These are phyloP conservation scores for Sclerotinia nivalis DNA, from an alignment of 2,329 filamentous ascomycete species.

Conservation along the genomic window DNA sequence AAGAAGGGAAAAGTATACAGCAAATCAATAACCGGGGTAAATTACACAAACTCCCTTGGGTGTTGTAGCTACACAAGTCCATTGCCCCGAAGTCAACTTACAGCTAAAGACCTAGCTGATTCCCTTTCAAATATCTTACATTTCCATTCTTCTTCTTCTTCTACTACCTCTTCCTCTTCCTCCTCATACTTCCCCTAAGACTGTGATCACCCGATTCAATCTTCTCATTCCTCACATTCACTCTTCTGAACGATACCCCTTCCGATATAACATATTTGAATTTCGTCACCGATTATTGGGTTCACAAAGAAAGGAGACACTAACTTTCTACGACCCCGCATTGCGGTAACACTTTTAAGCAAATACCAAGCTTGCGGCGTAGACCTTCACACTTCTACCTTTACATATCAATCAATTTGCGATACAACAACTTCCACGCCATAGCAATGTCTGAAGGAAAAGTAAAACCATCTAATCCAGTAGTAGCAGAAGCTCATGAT, in stretches of 20 bases:
- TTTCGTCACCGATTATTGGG: constrained; percentile 1
- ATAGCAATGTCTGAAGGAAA: constrained; percentile 49
- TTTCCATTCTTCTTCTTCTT: background rate
- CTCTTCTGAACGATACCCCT: background rate
- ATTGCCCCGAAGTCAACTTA: constrained; percentile 6
- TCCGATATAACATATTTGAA: background rate
- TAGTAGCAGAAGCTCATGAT: constrained; percentile 73
- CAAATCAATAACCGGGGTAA: constrained; percentile 8
- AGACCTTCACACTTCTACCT: background rate
- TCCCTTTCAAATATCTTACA: background rate
- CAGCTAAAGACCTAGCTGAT: constrained; percentile 19
- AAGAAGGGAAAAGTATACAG: background rate
- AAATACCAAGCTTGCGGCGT: background rate
- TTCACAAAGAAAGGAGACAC: constrained; percentile 3
- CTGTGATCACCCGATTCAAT: background rate
- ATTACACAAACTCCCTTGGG: constrained; percentile 12
- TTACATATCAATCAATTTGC: background rate
- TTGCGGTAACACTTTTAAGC: background rate
- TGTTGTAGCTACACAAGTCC: constrained; percentile 11
- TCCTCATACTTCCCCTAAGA: background rate
- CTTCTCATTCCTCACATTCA: background rate
- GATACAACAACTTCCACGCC: constrained; percentile 7
- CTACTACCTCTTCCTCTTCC: background rate
- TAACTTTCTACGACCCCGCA: constrained; percentile 6
- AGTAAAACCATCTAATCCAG: constrained; percentile 47